Conservation (phyloP, 352 stramenopile species). For the Phytophthora tubulina region DNA sequence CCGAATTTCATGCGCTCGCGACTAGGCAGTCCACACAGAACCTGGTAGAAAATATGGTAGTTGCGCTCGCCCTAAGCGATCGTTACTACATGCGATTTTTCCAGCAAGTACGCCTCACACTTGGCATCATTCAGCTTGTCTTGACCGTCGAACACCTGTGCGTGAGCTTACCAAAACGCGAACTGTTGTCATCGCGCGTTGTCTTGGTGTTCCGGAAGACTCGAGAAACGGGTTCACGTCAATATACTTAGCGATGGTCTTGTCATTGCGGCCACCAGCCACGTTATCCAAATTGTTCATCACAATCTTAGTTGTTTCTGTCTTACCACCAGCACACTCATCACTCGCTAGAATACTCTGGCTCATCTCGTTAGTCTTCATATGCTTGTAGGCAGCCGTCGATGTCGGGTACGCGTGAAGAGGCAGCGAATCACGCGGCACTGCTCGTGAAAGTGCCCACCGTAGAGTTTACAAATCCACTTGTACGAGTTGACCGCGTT, state of each 20-base stretch:
- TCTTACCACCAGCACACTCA: constrained; percentile 94
- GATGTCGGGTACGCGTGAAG: constrained; percentile 91
- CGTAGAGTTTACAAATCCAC: constrained; percentile 93
- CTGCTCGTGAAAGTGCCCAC: constrained; percentile 85
- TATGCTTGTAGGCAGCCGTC: constrained; percentile 88
- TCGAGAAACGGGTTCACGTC: constrained; percentile 94
- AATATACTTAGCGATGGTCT: constrained; percentile 92
- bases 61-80: constrained; percentile 97
- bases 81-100: constrained; percentile 96
- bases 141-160: constrained; percentile 87
- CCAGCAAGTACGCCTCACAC: constrained; percentile 95
- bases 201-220: constrained; percentile 95
- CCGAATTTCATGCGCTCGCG: constrained; percentile 67
- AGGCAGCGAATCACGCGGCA: constrained; percentile 71
- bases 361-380: constrained; percentile 80
- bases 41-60: constrained; percentile 99
- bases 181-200: constrained; percentile 94
- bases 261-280: constrained; percentile 85
- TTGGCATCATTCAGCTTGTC: constrained; percentile 88
- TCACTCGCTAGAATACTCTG: constrained; percentile 91
- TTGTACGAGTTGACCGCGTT: constrained; percentile 98
- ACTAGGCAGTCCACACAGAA: constrained; percentile 73
- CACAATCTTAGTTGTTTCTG: constrained; percentile 97
- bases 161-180: constrained; percentile 92
- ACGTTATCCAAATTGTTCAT: constrained; percentile 91